Percentiles rank a stretch among this genome's conserved stretches.
phyloP scores from a whole-genome alignment of 352 stramenopile genomes.

The Phytophthora colocasiae region DNA sequence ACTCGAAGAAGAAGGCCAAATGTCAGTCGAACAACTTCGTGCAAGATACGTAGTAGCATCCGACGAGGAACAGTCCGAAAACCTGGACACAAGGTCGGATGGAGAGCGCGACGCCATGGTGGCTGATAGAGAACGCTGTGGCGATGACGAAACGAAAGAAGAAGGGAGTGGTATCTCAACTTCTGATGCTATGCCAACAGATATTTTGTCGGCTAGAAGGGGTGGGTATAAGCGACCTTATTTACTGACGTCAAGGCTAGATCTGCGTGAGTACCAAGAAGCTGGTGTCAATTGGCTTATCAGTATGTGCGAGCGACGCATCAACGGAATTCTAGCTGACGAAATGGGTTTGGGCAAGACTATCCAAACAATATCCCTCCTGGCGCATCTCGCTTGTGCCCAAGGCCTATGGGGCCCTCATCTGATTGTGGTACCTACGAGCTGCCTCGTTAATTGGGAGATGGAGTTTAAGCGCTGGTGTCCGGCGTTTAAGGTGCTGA shows the following conservation, averaged over 20 bases:
- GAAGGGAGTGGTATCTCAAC: neutral
- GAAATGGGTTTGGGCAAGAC: slow-evolving; percentile 98
- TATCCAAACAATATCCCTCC: slow-evolving; percentile 98
- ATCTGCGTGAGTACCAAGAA: slow-evolving; percentile 83
- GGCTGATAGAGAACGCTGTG: slow-evolving; percentile 3
- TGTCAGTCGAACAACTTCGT: slow-evolving; percentile 91
- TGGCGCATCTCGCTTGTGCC: slow-evolving; percentile 94
- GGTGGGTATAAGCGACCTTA: slow-evolving; percentile 69
- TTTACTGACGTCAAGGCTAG: slow-evolving; percentile 68
- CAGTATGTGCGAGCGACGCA: slow-evolving; percentile 95
- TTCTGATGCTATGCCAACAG: slow-evolving; percentile 5
- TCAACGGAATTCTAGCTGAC: slow-evolving; percentile 99
- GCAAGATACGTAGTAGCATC: slow-evolving; percentile 50
- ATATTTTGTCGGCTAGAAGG: slow-evolving; percentile 14
- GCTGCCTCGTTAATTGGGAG: slow-evolving; percentile 99
- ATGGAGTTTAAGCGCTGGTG: slow-evolving; percentile 99
- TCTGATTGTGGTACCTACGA: slow-evolving; percentile 98
- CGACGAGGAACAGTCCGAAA: slow-evolving; percentile 14
- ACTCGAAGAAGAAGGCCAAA: slow-evolving; percentile 91
- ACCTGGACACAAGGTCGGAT: neutral
- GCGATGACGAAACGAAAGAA: slow-evolving; percentile 5
- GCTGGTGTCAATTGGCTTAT: slow-evolving; percentile 98
- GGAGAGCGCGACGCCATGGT: slow-evolving; percentile 11
- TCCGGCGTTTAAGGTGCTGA: slow-evolving; percentile 97
- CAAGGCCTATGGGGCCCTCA: slow-evolving; percentile 97